phyloP scores from a whole-genome alignment of 2,329 filamentous ascomycete genomes.

The Colletotrichum sidae region DNA sequence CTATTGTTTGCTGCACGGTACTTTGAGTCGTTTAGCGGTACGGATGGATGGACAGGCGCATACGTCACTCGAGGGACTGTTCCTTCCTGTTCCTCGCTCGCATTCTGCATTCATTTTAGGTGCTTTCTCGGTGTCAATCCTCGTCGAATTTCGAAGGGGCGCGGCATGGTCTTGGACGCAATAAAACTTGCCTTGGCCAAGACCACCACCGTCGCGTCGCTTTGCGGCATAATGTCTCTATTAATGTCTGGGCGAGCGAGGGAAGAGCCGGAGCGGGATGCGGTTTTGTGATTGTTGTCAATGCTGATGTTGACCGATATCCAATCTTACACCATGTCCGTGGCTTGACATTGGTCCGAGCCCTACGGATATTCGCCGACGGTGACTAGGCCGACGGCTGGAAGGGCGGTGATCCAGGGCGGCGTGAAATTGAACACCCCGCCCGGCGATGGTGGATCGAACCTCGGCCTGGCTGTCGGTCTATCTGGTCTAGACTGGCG shows the following conservation, averaged over 20 bases:
- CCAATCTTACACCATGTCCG: background rate
- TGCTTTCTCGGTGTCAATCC: background rate
- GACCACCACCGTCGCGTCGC: background rate
- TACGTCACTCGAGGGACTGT: no score
- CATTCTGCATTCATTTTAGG: background rate
- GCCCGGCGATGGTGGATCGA: constrained; percentile 17
- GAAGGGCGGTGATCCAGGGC: background rate
- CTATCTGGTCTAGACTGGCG: background rate
- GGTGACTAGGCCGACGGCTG: background rate
- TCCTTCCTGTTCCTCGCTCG: background rate
- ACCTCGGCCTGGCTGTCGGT: constrained; percentile 1
- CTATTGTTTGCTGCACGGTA: no score
- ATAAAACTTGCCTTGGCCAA: constrained; percentile 19
- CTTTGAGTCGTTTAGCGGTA: no score
- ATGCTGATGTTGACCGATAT: no score
- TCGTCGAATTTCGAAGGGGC: no score
- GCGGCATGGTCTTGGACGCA: constrained; percentile 3
- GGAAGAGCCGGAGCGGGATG: background rate
- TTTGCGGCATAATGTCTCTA: constrained; percentile 11
- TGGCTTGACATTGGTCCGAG: background rate
- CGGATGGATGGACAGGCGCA: no score
- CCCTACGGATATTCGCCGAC: background rate
- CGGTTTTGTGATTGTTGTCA: no score
- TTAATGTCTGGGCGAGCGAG: background rate
- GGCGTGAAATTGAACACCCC: constrained; percentile 4